These are phyloP conservation scores for Tetrapisispora phaffii DNA, from an alignment of 805 yeast genomes.

Conservation along the genomic window DNA sequence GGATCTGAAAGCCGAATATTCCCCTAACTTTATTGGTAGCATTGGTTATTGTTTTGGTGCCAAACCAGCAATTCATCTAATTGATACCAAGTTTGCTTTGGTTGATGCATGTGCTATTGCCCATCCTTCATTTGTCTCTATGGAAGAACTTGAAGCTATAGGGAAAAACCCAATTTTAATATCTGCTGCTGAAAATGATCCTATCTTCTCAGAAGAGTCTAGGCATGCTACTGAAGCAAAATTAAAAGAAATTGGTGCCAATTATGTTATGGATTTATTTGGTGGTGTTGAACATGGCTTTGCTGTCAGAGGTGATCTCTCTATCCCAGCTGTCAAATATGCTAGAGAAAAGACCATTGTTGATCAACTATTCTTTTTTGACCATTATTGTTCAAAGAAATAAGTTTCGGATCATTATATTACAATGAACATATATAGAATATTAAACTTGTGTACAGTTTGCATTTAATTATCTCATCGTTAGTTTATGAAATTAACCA, in stretches of 20 bases:
- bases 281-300: conserved; percentile 67
- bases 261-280: conserved; percentile 53
- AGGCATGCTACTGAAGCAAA: conserved; percentile 53
- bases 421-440: neutral
- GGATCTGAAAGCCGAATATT: conserved; percentile 34
- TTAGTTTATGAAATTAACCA: too few relatives aligned
- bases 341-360: conserved; percentile 57
- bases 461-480: too few relatives aligned
- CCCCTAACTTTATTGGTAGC: conserved; percentile 43
- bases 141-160: conserved; percentile 55
- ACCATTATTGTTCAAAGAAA: conserved; percentile 8
- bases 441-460: neutral
- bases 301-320: conserved; percentile 66
- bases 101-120: conserved; percentile 63
- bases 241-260: conserved; percentile 42
- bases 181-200: conserved; percentile 67
- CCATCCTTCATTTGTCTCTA: conserved; percentile 69
- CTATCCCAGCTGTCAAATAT: conserved; percentile 42
- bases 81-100: conserved; percentile 27
- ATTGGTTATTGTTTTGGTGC: conserved; percentile 87
- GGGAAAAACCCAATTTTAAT: conserved; percentile 52
- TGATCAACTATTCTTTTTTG: conserved; percentile 31
- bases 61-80: conserved; percentile 48
- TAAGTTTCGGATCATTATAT: too few relatives aligned
- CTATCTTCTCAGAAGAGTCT: conserved; percentile 50